Percentiles rank a stretch among this genome's conserved stretches.
These are phyloP conservation scores for Malus fusca DNA, from an alignment of 306 rosid species.

Conservation along the genomic window DNA sequence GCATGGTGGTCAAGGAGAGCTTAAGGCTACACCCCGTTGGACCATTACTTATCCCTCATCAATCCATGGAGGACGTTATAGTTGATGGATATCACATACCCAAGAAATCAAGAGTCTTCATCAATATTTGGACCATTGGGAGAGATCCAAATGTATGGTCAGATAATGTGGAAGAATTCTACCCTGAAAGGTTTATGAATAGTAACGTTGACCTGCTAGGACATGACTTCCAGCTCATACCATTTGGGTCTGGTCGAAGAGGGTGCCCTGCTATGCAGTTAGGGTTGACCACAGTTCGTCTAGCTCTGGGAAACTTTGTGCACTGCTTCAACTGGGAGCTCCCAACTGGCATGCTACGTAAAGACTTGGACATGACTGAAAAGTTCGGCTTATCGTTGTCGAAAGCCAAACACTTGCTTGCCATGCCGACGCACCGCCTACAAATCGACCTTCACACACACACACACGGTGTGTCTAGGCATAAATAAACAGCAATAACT, in stretches of 20 bases:
- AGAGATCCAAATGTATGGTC: conserved; percentile 6
- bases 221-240: not conserved
- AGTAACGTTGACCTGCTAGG: not conserved
- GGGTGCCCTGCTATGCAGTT: not conserved
- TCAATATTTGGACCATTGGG: conserved; percentile 33
- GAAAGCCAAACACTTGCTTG: not conserved
- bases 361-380: not conserved
- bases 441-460: too few relatives aligned
- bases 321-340: not conserved
- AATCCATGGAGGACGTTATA: conserved; percentile 5
- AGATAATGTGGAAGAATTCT: not conserved
- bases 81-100: conserved; percentile 10
- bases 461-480: too few relatives aligned
- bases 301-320: not conserved
- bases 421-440: not conserved
- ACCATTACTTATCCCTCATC: conserved; percentile 7
- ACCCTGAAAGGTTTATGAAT: not conserved
- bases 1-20: conserved; percentile 37
- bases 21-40: conserved; percentile 27
- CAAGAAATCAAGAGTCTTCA: not conserved
- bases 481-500: too few relatives aligned
- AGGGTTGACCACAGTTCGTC: not conserved
- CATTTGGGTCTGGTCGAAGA: not conserved
- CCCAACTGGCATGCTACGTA: not conserved
- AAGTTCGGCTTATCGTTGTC: not conserved